These are phyloP conservation scores for Xerocomellus intermedius DNA, from an alignment of 768 basidiomycete species.

Conservation along the genomic window DNA sequence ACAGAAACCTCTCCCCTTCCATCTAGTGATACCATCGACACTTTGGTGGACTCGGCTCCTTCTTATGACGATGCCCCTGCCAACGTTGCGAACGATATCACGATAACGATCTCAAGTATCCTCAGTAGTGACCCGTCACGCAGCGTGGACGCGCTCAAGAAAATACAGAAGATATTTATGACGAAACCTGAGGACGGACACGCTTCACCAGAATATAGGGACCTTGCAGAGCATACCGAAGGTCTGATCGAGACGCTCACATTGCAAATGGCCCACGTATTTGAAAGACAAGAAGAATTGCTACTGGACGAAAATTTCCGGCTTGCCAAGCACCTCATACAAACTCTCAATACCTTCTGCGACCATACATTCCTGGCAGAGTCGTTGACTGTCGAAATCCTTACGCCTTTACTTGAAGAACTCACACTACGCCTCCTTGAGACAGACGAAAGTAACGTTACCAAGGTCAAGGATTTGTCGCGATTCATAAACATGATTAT, in stretches of 20 bases:
- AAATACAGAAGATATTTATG: conserved; percentile 82
- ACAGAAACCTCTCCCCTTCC: conserved; percentile 15
- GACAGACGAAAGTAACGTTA: conserved; percentile 83
- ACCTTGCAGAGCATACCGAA: conserved; percentile 76
- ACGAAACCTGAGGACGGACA: conserved; percentile 72
- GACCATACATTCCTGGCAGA: conserved; percentile 87
- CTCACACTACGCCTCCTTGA: conserved; percentile 88
- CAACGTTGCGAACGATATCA: conserved; percentile 54
- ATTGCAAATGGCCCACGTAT: conserved; percentile 88
- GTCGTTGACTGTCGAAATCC: conserved; percentile 78
- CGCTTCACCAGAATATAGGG: conserved; percentile 66
- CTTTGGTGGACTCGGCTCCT: conserved; percentile 33
- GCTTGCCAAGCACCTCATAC: conserved; percentile 95
- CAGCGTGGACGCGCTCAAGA: conserved; percentile 93
- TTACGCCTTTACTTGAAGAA: conserved; percentile 88
- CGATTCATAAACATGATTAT: conserved; percentile 99
- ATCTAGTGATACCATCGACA: conserved; percentile 31
- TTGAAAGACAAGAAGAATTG: conserved; percentile 77
- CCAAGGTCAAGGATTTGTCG: conserved; percentile 88
- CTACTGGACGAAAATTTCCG: conserved; percentile 80
- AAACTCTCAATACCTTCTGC: conserved; percentile 92
- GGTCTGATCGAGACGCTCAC: conserved; percentile 89
- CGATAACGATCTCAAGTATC: conserved; percentile 83
- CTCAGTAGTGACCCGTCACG: conserved; percentile 81
- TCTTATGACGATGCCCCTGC: conserved; percentile 23